Conservation (phyloP, 306 rosid genomes). For the Castanospermum australe region DNA sequence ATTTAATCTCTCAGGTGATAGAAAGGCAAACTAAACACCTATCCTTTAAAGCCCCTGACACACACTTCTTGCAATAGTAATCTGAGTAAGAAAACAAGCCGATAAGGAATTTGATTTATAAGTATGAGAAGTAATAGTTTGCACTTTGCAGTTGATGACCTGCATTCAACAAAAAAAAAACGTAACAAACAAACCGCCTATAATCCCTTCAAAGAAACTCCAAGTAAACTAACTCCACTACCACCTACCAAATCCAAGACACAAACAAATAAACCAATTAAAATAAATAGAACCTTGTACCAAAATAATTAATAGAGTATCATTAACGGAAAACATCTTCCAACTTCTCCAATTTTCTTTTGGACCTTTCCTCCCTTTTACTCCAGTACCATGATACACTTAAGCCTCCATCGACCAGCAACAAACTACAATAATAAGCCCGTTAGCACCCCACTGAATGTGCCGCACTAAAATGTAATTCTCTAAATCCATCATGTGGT, state of each 20-base stretch:
- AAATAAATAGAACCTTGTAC: slow-evolving; percentile 25
- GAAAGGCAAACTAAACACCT: slow-evolving; percentile 32
- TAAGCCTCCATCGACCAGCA: slow-evolving; percentile 31
- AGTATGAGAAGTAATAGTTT: slow-evolving; percentile 18
- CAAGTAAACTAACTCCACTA: slow-evolving; percentile 59
- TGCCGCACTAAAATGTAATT: slow-evolving; percentile 23
- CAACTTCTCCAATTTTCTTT: slow-evolving; percentile 7
- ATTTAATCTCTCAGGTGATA: slow-evolving; percentile 14
- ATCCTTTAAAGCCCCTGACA: slow-evolving; percentile 53
- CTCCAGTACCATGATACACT: slow-evolving; percentile 38
- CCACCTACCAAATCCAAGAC: slow-evolving; percentile 49
- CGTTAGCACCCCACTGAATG: slow-evolving; percentile 13
- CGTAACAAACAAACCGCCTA: slow-evolving; percentile 41
- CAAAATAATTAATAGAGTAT: slow-evolving; percentile 22
- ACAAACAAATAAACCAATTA: not conserved
- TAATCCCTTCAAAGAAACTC: slow-evolving; percentile 62
- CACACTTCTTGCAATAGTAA: slow-evolving; percentile 57
- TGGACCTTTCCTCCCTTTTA: slow-evolving; percentile 44
- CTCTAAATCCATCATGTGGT: slow-evolving; percentile 11
- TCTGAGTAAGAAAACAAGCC: slow-evolving; percentile 47
- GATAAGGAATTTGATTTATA: slow-evolving; percentile 49
- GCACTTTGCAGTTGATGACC: slow-evolving; percentile 23
- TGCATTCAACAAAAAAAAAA: slow-evolving; percentile 37
- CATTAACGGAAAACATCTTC: slow-evolving; percentile 24
- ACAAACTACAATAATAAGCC: slow-evolving; percentile 33